A percentile compares a stretch with the other conserved stretches of the same genome.
phyloP scores from a whole-genome alignment of 2,329 filamentous ascomycete genomes.

The Chalara sp. region DNA sequence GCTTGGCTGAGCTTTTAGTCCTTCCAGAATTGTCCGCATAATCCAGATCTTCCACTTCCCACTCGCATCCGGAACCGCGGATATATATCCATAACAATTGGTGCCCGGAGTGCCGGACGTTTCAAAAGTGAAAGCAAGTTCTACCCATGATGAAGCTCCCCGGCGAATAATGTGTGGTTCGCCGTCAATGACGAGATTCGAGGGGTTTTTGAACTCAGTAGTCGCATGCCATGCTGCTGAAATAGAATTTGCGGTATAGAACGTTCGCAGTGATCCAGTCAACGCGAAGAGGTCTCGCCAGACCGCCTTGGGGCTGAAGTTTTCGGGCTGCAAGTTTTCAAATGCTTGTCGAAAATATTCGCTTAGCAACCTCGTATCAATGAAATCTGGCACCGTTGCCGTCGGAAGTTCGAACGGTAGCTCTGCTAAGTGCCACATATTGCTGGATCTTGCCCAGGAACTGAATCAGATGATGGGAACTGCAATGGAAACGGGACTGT shows the following conservation, averaged over 20 bases:
- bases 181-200: not conserved
- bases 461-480: no score
- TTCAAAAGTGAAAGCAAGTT: conserved; percentile 10
- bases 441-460: no score
- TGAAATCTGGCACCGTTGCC: no score
- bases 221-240: conserved; percentile 9
- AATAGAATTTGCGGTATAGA: conserved; percentile 6
- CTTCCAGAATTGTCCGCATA: conserved; percentile 9
- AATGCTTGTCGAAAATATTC: no score
- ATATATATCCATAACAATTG: conserved; percentile 5
- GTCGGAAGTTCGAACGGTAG: no score
- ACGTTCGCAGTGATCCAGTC: conserved; percentile 10
- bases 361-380: no score
- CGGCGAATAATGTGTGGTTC: conserved; percentile 2
- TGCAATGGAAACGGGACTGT: no score
- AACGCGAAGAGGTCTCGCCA: conserved; percentile 14
- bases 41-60: conserved; percentile 12
- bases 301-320: no score
- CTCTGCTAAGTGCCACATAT: no score
- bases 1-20: conserved; percentile 4
- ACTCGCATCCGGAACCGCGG: conserved; percentile 2
- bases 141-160: conserved; percentile 4
- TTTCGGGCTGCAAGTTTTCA: no score
- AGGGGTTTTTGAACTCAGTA: no score
- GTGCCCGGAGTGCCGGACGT: conserved; percentile 5